Percentiles rank a stretch among this genome's conserved stretches.
phyloP scores from a whole-genome alignment of 805 yeast genomes.

The Candida rishiriensis region DNA sequence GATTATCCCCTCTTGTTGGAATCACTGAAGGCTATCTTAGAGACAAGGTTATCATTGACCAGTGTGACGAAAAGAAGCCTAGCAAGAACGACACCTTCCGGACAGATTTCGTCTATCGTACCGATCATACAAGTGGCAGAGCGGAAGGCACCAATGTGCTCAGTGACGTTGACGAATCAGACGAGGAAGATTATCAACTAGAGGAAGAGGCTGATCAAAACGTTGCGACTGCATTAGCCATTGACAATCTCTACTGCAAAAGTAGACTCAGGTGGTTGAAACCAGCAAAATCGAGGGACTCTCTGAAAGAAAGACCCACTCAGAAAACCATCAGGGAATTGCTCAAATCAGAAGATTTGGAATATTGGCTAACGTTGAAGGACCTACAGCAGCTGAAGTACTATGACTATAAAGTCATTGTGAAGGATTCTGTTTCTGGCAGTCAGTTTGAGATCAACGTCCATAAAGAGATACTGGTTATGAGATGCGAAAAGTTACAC shows the following conservation, averaged over 20 bases:
- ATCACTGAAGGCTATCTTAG: conserved; percentile 11
- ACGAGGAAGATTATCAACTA: background rate
- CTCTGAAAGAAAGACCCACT: conserved; percentile 1
- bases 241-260: conserved; percentile 5
- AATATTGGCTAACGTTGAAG: conserved; percentile 19
- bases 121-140: background rate
- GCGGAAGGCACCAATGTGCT: conserved; percentile 8
- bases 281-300: background rate
- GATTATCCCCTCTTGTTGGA: conserved; percentile 45
- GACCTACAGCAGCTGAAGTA: conserved; percentile 10
- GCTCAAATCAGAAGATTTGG: conserved; percentile 30
- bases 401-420: conserved; percentile 12
- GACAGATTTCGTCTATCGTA: conserved; percentile 11
- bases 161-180: background rate
- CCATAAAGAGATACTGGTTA: conserved; percentile 12
- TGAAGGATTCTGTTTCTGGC: conserved; percentile 6
- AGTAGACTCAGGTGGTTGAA: conserved; percentile 17
- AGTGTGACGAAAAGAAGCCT: background rate
- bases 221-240: background rate
- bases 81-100: conserved; percentile 7
- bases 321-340: conserved; percentile 27
- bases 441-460: conserved; percentile 8
- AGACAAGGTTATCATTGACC: conserved; percentile 2
- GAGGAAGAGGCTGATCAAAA: conserved; percentile 3
- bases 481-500: conserved; percentile 8